Evolutionary conservation across 1,284 basidiomycete genomes (phyloP).

Genomic region (Porodaedalea pini): DNA sequence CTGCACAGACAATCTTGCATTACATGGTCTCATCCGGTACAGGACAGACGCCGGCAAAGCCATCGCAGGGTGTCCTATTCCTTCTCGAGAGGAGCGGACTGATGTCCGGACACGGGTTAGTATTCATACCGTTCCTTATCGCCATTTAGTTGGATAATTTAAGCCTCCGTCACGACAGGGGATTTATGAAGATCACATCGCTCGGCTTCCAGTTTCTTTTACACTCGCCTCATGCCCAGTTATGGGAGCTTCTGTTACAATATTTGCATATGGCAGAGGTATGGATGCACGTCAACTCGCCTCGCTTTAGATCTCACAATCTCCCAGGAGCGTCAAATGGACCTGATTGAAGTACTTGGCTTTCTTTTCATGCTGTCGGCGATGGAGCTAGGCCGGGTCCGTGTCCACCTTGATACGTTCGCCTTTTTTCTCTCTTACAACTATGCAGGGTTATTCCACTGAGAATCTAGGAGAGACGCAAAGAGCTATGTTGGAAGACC

Average conservation of each 20-base stretch:
- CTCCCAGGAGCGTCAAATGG: slow-evolving; percentile 75
- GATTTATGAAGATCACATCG: slow-evolving; percentile 82
- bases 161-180: slow-evolving; percentile 36
- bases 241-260: slow-evolving; percentile 95
- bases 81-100: slow-evolving; percentile 84
- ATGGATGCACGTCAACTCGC: slow-evolving; percentile 24
- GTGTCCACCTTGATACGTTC: slow-evolving; percentile 26
- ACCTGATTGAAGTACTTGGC: slow-evolving; percentile 89
- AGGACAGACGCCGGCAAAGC: slow-evolving; percentile 60
- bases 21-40: slow-evolving; percentile 97
- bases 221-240: slow-evolving; percentile 92
- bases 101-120: slow-evolving; percentile 59
- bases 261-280: slow-evolving; percentile 84
- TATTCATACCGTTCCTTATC: slow-evolving; percentile 32
- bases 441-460: slow-evolving; percentile 81
- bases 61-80: slow-evolving; percentile 79
- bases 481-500: slow-evolving; percentile 84
- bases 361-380: slow-evolving; percentile 96
- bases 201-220: slow-evolving; percentile 96
- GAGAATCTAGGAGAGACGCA: slow-evolving; percentile 80
- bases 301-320: slow-evolving; percentile 9
- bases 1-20: slow-evolving; percentile 84
- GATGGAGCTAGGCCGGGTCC: slow-evolving; percentile 84
- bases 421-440: slow-evolving; percentile 14
- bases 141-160: slow-evolving; percentile 15